These are phyloP conservation scores for Penicillium cinerascens DNA, from an alignment of 495 filamentous ascomycete species.

Conservation along the genomic window DNA sequence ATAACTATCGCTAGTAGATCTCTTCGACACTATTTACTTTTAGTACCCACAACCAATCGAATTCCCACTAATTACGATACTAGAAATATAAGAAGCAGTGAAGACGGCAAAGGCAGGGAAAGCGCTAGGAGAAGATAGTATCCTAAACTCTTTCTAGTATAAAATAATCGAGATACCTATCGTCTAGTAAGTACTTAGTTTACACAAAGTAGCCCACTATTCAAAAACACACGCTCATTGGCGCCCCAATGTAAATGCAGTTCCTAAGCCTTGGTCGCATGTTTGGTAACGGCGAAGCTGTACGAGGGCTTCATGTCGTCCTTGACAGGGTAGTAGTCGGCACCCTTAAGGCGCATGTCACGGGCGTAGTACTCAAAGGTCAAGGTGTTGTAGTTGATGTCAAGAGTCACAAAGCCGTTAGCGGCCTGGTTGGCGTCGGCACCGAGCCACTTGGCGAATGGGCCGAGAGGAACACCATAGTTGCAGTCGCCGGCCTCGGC, in stretches of 20 bases:
- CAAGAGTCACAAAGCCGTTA: slow-evolving; percentile 24
- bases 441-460: slow-evolving; percentile 20
- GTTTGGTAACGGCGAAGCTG: slow-evolving; percentile 14
- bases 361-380: slow-evolving; percentile 23
- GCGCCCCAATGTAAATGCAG: no score
- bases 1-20: not conserved
- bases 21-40: no score
- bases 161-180: not conserved
- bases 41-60: no score
- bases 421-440: slow-evolving; percentile 14
- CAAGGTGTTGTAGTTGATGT: slow-evolving; percentile 17
- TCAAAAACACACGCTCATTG: no score
- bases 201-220: no score
- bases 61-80: no score
- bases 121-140: no score
- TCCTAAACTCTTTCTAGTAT: not conserved
- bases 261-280: slow-evolving; percentile 5
- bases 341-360: slow-evolving; percentile 11
- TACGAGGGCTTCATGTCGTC: slow-evolving; percentile 21
- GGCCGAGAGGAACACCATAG: slow-evolving; percentile 17
- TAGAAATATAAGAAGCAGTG: no score
- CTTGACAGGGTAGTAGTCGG: slow-evolving; percentile 16
- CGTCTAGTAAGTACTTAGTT: not conserved
- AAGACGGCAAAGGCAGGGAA: no score
- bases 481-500: slow-evolving; percentile 24